Evolutionary conservation across 352 stramenopile species (phyloP).

Genomic region (Globisporangium cylindrosporum): DNA sequence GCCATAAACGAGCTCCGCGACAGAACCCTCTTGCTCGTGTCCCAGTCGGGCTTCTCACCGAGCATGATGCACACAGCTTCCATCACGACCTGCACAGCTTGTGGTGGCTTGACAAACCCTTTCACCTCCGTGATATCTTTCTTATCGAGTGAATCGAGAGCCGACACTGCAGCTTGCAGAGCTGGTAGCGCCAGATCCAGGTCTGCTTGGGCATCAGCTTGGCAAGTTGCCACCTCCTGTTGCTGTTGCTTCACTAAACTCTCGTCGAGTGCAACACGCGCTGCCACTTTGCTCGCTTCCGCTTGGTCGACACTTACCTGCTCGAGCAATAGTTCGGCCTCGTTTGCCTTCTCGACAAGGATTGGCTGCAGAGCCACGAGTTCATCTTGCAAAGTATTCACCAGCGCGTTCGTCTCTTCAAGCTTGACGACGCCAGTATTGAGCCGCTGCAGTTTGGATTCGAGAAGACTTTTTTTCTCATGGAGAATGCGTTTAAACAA

Average conservation of each 20-base stretch:
- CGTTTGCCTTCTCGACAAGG: conserved; percentile 50
- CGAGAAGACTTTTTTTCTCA: conserved; percentile 39
- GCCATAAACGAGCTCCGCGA: conserved; percentile 71
- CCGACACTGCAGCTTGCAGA: conserved; percentile 66
- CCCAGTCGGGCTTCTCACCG: conserved; percentile 80
- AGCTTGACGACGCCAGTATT: conserved; percentile 67
- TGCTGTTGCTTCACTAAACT: conserved; percentile 62
- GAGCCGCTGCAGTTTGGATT: conserved; percentile 53
- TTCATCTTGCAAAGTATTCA: conserved; percentile 65
- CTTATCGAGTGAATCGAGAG: conserved; percentile 81
- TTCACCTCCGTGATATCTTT: conserved; percentile 88
- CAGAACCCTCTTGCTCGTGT: conserved; percentile 78
- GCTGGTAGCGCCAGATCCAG: conserved; percentile 71
- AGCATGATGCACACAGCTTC: conserved; percentile 88
- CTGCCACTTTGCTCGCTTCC: conserved; percentile 44
- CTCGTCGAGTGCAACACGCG: conserved; percentile 59
- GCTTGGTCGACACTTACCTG: conserved; percentile 64
- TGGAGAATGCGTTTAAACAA: conserved; percentile 79
- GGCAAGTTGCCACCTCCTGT: conserved; percentile 51
- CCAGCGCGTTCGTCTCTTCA: conserved; percentile 66
- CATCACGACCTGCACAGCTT: conserved; percentile 85
- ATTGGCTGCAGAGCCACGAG: conserved; percentile 84
- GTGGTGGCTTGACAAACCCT: conserved; percentile 79
- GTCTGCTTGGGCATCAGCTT: conserved; percentile 73
- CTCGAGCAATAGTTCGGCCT: conserved; percentile 57